Base-by-base conservation (phyloP, 345 rosid species). In the Gossypium mustelinum region DNA sequence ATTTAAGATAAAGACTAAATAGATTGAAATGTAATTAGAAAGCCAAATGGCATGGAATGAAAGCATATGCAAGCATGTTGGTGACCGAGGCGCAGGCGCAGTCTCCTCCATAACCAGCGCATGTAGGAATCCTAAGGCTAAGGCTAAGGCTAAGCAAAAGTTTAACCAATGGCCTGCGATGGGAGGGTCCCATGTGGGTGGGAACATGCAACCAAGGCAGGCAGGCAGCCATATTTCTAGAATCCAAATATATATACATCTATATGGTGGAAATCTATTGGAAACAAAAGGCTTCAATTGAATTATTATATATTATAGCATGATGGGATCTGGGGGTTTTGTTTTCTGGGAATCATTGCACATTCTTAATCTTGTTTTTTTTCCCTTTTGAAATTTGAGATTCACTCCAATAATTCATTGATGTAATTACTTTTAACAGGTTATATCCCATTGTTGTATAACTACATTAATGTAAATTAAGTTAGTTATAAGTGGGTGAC, bases 131-230 rank as follows among this genome's bases (percentile, higher is more conserved):
- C 72, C 76, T 57, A 76, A 80, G 75, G 65, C 73, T 67, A 73
- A 77, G 75, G 45, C 29, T 3, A 20, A 20, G 20, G 27, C 27
- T 2, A 45, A 8, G 44, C 58, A 51, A 29, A 39, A 41, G 47
- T 51, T 16, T 24, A 60, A 11, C 8, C 24, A 11, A 45, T 72
- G 62, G 61, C 81, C 78, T 59, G 67, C 75, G 51, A 4, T 60
- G 52, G 80, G 80, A 43, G 54, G 81, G 82, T 27, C 78, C 82
- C 79, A 76, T 47, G 75, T 67, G 79, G 29, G 73, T 67, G 79
- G 29, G 59, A 58, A 22, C 51, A 56, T 18, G 43, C 72, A 68
- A 16, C 55, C 58, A 50, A 25, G 54, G 22, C 25, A 11, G 45
- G 44, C 52, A 58, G 62, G 8, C 59, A 57, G 27, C 5, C 61